Percentiles rank a stretch among this genome's conserved stretches.
Evolutionary conservation across 768 basidiomycete genomes (phyloP).

Genomic region (Boletus subcaerulescens): DNA sequence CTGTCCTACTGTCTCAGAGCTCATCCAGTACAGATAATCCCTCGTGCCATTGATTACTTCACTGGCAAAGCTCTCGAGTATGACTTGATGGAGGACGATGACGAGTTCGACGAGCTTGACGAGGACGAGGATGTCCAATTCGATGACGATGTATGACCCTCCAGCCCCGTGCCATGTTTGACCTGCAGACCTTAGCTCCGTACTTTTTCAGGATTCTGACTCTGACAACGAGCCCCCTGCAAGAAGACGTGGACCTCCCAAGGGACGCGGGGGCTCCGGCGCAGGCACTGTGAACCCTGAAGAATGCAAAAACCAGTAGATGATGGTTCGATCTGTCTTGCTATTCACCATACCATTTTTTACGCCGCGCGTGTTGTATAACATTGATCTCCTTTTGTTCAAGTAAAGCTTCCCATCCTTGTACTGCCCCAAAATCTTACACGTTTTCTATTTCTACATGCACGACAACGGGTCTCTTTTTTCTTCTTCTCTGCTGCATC

Average conservation of each 20-base stretch:
- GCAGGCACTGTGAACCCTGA: conserved; percentile 55
- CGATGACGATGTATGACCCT: conserved; percentile 54
- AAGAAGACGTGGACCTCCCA: conserved; percentile 56
- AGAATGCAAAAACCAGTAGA: conserved; percentile 91
- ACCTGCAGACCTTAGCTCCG: conserved; percentile 17
- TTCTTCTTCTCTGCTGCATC: background rate
- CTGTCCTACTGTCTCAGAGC: background rate
- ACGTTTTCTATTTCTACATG: background rate
- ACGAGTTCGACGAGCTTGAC: conserved; percentile 59
- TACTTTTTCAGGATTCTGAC: conserved; percentile 54
- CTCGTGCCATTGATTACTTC: conserved; percentile 95
- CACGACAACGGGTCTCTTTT: background rate
- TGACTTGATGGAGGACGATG: conserved; percentile 55
- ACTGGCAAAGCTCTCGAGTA: conserved; percentile 93
- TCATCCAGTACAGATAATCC: conserved; percentile 65
- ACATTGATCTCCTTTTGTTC: conserved; percentile 11
- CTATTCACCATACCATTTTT: conserved; percentile 20
- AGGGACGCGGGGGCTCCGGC: conserved; percentile 46
- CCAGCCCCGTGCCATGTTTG: conserved; percentile 11
- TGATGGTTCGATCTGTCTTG: conserved; percentile 2
- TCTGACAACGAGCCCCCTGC: conserved; percentile 62
- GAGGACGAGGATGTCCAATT: conserved; percentile 50
- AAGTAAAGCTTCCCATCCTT: conserved; percentile 7
- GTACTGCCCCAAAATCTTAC: conserved; percentile 2
- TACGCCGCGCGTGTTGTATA: conserved; percentile 9